Evolutionary conservation across 768 basidiomycete genomes (phyloP), one percentile per base, ranked within the genome.

Genomic region (Lyophyllum semitale): DNA sequence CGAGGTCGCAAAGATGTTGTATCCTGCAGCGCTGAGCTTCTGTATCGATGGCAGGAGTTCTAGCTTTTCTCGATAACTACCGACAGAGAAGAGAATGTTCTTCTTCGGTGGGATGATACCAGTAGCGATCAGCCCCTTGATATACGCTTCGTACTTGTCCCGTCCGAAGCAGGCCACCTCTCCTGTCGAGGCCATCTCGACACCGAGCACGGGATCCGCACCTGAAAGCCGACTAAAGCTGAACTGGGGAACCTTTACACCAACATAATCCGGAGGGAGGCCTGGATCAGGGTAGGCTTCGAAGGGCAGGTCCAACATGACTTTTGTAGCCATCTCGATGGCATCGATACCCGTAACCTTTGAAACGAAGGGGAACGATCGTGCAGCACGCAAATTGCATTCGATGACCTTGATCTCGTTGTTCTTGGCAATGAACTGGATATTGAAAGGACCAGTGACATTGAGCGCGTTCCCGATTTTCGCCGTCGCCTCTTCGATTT

Each of bases 351-450:
- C 95, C 8, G 97, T 98, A 57, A 97, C 94, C 73, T 99, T 99
- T 8, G 95, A 97, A 23, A 99, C 96, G 78, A 99, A 99, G 38
- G 96, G 96, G 85, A 96, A 98, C 0, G 96, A 98, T 58, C 96
- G 85, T 22, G 96, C 96, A 0, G 97, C 97, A 53, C 96, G 93
- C 30, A 99, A 78, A 74, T 99, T 99, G 75, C 96, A 98, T 72
- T 99, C 96, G 70, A 99, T 99, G 64, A 99, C 96, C 81, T 99
- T 99, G 81, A 99, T 98, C 73, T 98, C 96, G 76, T 98, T 98
- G 76, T 99, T 91, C 84, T 99, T 99, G 48, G 96, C 96, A 64
- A 99, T 98, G 76, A 99, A 98, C 77, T 99, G 96, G 68, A 99
- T 99, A 69, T 99, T 99, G 85, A 90, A 98, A 1, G 96, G 96